A percentile compares a stretch with the other conserved stretches of the same genome.
These are phyloP conservation scores for Quercus glauca DNA, from an alignment of 306 rosid species.

Conservation along the genomic window DNA sequence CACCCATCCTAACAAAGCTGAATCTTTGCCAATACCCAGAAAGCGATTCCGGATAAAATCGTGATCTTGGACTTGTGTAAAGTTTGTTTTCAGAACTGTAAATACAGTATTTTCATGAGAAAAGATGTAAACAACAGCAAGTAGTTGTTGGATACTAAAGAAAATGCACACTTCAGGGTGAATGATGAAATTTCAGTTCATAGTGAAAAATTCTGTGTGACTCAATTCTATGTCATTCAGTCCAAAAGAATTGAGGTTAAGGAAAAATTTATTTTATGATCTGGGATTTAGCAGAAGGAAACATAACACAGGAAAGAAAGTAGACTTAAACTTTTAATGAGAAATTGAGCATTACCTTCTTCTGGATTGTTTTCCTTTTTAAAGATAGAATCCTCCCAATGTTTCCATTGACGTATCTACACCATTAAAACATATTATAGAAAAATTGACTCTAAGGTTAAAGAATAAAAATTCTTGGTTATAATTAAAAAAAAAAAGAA, in stretches of 20 bases:
- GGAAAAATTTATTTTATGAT: too few relatives aligned
- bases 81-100: conserved; percentile 25
- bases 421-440: not conserved
- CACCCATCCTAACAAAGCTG: conserved; percentile 28
- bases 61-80: conserved; percentile 27
- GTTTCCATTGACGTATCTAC: conserved; percentile 36
- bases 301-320: too few relatives aligned
- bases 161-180: not conserved
- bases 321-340: too few relatives aligned
- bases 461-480: not conserved
- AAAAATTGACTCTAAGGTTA: not conserved
- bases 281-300: too few relatives aligned
- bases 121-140: not conserved
- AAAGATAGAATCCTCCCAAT: conserved; percentile 31
- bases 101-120: not conserved
- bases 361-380: too few relatives aligned
- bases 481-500: not conserved
- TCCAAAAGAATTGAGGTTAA: too few relatives aligned
- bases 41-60: conserved; percentile 26
- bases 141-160: not conserved
- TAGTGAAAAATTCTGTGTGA: too few relatives aligned
- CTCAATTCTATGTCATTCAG: too few relatives aligned
- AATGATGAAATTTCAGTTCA: too few relatives aligned
- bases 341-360: conserved; percentile 8
- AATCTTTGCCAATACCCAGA: conserved; percentile 29